phyloP scores from a whole-genome alignment of 257 asterid species.

The Eucommia ulmoides region DNA sequence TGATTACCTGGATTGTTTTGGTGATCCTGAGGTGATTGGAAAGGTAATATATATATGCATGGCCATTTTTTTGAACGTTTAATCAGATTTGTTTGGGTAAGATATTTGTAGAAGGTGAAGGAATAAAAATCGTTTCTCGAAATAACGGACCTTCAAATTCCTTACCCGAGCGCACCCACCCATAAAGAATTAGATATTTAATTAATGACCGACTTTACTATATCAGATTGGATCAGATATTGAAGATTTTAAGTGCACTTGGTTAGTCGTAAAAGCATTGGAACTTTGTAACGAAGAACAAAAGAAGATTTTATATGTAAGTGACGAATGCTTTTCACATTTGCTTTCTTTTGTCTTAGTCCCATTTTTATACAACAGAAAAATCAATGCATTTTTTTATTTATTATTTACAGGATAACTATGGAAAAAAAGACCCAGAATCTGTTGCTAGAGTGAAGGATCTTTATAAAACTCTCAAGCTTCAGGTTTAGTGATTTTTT shows the following conservation, averaged over 20 bases:
- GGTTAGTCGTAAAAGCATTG: conserved; percentile 30
- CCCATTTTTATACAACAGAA: not conserved
- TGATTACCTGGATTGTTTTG: conserved; percentile 35
- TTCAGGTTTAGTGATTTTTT: conserved; percentile 14
- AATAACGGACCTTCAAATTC: no score
- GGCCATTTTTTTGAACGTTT: not conserved
- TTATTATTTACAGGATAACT: conserved; percentile 23
- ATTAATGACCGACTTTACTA: conserved; percentile 1
- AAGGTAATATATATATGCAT: no score
- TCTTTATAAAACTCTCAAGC: conserved; percentile 24
- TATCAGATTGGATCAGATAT: conserved; percentile 21
- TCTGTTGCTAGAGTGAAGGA: conserved; percentile 24
- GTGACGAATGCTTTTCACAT: not conserved
- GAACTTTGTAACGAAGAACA: conserved; percentile 22
- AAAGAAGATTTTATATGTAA: conserved; percentile 20
- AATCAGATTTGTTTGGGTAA: not conserved
- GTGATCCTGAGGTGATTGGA: conserved; percentile 28
- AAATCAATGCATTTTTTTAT: not conserved
- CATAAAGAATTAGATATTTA: not conserved
- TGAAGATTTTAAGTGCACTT: conserved; percentile 33
- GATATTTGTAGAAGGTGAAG: conserved; percentile 5
- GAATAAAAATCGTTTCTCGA: not conserved
- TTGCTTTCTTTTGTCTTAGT: not conserved
- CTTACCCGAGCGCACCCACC: no score
- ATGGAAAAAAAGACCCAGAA: conserved; percentile 27